These are phyloP conservation scores for Chlorella vulgaris DNA, from an alignment of 139 green algal species.

Conservation along the genomic window DNA sequence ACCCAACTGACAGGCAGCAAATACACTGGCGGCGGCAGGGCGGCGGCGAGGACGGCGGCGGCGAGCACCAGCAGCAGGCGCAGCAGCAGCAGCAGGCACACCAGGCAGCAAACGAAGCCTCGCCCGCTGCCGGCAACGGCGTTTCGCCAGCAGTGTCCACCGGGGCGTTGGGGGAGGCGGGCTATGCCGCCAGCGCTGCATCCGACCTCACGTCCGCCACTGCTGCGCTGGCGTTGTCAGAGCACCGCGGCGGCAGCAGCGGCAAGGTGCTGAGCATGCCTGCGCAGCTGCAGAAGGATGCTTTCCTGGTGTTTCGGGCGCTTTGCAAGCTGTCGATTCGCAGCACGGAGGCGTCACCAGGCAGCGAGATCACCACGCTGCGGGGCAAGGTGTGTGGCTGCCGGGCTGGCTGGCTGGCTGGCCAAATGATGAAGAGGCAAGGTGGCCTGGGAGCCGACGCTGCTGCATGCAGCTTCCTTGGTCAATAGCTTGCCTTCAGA, in stretches of 20 bases:
- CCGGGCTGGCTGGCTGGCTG: not conserved
- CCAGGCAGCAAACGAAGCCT: not conserved
- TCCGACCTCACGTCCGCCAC: conserved; percentile 1
- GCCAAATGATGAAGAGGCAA: too few species aligned
- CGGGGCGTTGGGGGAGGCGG: not conserved
- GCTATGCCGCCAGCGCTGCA: conserved; percentile 10
- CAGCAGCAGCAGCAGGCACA: not conserved
- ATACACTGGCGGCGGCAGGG: conserved; percentile 46
- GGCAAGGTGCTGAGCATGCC: conserved; percentile 23
- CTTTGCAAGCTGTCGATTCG: conserved; percentile 97
- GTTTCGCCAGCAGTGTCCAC: not conserved
- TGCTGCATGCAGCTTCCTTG: too few species aligned
- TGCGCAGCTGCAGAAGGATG: conserved; percentile 83
- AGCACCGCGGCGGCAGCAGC: not conserved
- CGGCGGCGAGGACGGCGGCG: not conserved
- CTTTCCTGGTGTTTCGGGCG: conserved; percentile 96
- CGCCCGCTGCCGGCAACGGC: not conserved
- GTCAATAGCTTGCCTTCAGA: too few species aligned
- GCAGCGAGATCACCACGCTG: conserved; percentile 72
- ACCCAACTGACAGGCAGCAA: conserved; percentile 57
- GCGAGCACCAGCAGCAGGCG: not conserved
- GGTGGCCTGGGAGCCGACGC: not conserved
- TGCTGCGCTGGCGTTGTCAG: not conserved
- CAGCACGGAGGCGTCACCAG: conserved; percentile 58
- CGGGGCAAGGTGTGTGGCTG: conserved; percentile 60